Evolutionary conservation across 2,329 filamentous ascomycete genomes (phyloP), one percentile per base, ranked within the genome.

Genomic region (Ascochyta koolunga): DNA sequence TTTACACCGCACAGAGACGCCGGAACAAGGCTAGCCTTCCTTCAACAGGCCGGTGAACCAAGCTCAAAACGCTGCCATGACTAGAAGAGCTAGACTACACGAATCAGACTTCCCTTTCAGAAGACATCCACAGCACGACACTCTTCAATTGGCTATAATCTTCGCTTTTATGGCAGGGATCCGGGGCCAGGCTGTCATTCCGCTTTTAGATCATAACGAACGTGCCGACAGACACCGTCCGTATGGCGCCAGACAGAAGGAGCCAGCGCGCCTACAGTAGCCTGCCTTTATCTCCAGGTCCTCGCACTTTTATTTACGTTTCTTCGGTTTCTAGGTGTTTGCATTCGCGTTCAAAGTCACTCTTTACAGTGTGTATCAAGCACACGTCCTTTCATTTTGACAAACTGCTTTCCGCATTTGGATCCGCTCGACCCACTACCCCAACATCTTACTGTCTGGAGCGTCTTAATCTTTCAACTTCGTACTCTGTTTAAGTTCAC

Each of bases 351-450:
- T 45, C 56, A 55, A 49, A 62, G 60, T 61, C 59, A 43, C 48
- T 63, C 58, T 42, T 65, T 64, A 49, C 50, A 60, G 69, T 72
- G 71, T 72, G 69, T 59, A 38, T 57, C 50, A 45, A 46, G 44
- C 69, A 72, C 67, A 72, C 69, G 68, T 74, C 68, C 71, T 63
- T 50, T 74, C 71, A 27, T 72, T 74, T 53, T 33, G 31, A 50
- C 46, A 51, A 45, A 50, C 54, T 55, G 51, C 46, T 43, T 54
- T 58, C 51, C 55, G 18, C 27, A 37, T 55, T 54, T 41, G 59
- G 60, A 56, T 55, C 36, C 10, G 25, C 55, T 64, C 50, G 55
- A 51, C 61, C 56, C 62, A 56, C 45, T 25, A 39, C 35, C 44
- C 22, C 22, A 36, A 44, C 27, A 45, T n/a, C 18, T 27, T 41